These are phyloP conservation scores for Biscutella laevigata DNA, from an alignment of 441 rosid genomes.

Conservation along the genomic window DNA sequence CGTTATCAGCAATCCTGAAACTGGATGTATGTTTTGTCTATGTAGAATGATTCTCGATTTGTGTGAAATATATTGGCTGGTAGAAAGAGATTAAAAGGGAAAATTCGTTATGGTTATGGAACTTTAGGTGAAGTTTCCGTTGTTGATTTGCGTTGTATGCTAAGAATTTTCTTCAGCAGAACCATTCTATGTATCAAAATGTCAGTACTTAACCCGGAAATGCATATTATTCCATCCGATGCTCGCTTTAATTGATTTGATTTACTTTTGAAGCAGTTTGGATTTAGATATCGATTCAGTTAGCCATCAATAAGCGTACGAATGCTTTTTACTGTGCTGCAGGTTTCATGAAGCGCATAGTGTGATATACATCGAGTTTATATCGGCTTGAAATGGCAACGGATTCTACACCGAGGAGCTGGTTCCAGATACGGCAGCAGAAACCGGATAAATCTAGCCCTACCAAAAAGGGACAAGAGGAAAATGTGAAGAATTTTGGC, in stretches of 20 bases:
- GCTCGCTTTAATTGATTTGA: background rate
- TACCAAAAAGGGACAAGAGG: conserved; percentile 29
- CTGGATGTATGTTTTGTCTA: background rate
- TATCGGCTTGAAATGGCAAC: conserved; percentile 26
- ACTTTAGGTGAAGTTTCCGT: background rate
- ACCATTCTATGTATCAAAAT: too few relatives aligned
- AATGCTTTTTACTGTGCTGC: background rate
- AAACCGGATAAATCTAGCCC: conserved; percentile 28
- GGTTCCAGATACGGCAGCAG: conserved; percentile 36
- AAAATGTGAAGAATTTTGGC: conserved; percentile 23
- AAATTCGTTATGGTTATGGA: background rate
- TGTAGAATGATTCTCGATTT: conserved; percentile 2
- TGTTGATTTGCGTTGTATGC: background rate
- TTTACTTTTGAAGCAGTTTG: background rate
- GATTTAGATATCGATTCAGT: background rate
- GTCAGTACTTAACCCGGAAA: background rate
- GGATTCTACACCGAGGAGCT: conserved; percentile 38
- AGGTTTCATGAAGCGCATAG: conserved; percentile 7
- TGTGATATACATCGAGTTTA: conserved; percentile 1
- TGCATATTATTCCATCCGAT: background rate
- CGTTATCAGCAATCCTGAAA: conserved; percentile 1
- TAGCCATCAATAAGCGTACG: background rate
- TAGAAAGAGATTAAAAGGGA: background rate
- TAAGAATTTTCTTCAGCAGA: too few relatives aligned
- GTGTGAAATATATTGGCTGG: background rate